A percentile compares a stretch with the other conserved stretches of the same genome.
phyloP scores from a whole-genome alignment of 2,329 filamentous ascomycete genomes.

The Monilinia vaccinii-corymbosi region DNA sequence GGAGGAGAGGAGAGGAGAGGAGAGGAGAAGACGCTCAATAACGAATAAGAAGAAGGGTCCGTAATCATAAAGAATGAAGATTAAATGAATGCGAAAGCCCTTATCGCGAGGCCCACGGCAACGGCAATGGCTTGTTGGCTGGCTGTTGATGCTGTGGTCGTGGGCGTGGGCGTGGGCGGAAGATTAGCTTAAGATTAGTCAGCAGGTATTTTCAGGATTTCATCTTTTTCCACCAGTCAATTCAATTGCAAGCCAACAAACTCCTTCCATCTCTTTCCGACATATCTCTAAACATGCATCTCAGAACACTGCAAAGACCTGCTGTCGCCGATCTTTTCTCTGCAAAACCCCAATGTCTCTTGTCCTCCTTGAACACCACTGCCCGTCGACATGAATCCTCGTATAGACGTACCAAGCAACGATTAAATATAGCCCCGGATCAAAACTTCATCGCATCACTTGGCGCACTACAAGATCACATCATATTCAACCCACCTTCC shows the following conservation, averaged over 20 bases:
- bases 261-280: neutral
- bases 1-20: neutral
- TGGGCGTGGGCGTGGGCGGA: too few relatives aligned
- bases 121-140: too few relatives aligned
- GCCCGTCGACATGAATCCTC: slow-evolving; percentile 28
- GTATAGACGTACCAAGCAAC: slow-evolving; percentile 29
- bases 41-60: too few relatives aligned
- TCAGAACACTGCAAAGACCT: slow-evolving; percentile 26
- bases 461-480: slow-evolving; percentile 34
- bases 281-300: slow-evolving; percentile 23
- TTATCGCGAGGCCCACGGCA: too few relatives aligned
- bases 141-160: too few relatives aligned
- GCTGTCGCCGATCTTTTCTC: slow-evolving; percentile 22
- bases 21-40: too few relatives aligned
- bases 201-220: neutral
- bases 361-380: slow-evolving; percentile 22
- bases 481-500: slow-evolving; percentile 50
- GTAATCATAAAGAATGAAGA: too few relatives aligned
- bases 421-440: slow-evolving; percentile 48
- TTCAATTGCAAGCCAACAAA: too few relatives aligned
- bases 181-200: neutral
- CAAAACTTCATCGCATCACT: slow-evolving; percentile 42
- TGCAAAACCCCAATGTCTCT: slow-evolving; percentile 21
- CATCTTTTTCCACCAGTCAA: too few relatives aligned
- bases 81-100: too few relatives aligned